Conservation (phyloP, 177 flowering plant genomes). For the Vitis hybrid region DNA sequence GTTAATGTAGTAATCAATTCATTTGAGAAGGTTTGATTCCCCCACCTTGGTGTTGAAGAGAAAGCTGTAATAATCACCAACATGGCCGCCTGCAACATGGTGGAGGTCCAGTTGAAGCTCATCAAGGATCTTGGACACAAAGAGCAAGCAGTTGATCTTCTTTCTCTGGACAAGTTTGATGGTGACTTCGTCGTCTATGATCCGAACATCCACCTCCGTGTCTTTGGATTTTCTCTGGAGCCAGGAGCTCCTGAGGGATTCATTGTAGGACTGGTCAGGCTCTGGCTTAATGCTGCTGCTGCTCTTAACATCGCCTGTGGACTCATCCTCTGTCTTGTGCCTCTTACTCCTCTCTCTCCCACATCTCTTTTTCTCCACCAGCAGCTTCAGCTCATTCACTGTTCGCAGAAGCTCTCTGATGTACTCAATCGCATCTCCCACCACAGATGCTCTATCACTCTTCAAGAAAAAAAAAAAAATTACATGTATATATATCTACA, state of each 20-base stretch:
- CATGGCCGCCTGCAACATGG: constrained; percentile 90
- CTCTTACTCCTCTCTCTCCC: constrained; percentile 58
- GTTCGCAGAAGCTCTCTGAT: constrained; percentile 77
- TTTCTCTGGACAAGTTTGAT: constrained; percentile 82
- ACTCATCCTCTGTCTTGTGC: constrained; percentile 45
- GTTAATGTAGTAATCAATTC: background rate
- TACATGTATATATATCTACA: background rate
- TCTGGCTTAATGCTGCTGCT: constrained; percentile 34
- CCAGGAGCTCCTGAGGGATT: constrained; percentile 77
- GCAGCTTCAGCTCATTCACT: constrained; percentile 66
- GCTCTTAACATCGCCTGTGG: constrained; percentile 33
- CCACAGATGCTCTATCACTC: constrained; percentile 86
- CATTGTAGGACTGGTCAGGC: constrained; percentile 49
- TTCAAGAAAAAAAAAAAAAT: constrained; percentile 9
- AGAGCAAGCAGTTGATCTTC: constrained; percentile 70
- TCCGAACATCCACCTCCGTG: constrained; percentile 87
- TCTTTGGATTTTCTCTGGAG: constrained; percentile 87
- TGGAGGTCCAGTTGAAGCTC: constrained; percentile 87
- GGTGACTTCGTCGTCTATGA: constrained; percentile 86
- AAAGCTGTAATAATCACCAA: constrained; percentile 81
- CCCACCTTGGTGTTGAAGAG: constrained; percentile 87
- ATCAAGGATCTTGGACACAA: constrained; percentile 77
- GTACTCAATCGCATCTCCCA: constrained; percentile 83
- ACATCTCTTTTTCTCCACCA: constrained; percentile 81
- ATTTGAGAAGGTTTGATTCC: background rate